Evolutionary conservation across 1,284 basidiomycete genomes (phyloP).

Genomic region (Phlebopus sp.): DNA sequence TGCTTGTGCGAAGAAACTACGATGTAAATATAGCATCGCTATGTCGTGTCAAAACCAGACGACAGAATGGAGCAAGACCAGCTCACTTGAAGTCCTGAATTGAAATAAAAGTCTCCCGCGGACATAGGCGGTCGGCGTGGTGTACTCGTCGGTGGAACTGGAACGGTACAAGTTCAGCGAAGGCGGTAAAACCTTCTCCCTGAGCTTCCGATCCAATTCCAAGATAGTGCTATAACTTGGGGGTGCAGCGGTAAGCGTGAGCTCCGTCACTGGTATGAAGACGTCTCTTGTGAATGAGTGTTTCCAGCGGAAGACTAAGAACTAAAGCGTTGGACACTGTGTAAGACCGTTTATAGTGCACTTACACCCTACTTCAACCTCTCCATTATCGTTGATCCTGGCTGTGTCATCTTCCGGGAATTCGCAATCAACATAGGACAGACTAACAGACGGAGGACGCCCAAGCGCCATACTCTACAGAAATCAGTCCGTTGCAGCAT

Average conservation of each 20-base stretch:
- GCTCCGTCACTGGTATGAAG: constrained; percentile 46
- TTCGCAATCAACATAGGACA: constrained; percentile 58
- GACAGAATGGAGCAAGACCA: neutral
- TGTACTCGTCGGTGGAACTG: constrained; percentile 43
- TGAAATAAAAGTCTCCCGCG: constrained; percentile 49
- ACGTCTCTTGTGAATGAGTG: constrained; percentile 43
- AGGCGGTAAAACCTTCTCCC: constrained; percentile 50
- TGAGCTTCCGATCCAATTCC: constrained; percentile 55
- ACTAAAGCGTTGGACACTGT: constrained; percentile 11
- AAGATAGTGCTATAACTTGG: constrained; percentile 53
- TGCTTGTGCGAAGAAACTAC: constrained; percentile 61
- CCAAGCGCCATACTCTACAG: constrained; percentile 50
- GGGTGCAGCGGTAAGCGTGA: constrained; percentile 48
- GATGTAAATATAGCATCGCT: constrained; percentile 54
- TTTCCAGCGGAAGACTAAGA: constrained; percentile 33
- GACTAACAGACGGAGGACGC: constrained; percentile 51
- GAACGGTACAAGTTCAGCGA: constrained; percentile 49
- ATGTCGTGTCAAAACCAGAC: constrained; percentile 11
- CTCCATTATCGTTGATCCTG: constrained; percentile 46
- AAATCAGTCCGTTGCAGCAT: constrained; percentile 3
- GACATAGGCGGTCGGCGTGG: constrained; percentile 49
- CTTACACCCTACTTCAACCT: constrained; percentile 48
- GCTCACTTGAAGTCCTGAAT: constrained; percentile 46
- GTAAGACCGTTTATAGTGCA: neutral
- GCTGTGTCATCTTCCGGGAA: constrained; percentile 50